Conservation (phyloP, 208 protist species). For the Trypanosoma theileri region DNA sequence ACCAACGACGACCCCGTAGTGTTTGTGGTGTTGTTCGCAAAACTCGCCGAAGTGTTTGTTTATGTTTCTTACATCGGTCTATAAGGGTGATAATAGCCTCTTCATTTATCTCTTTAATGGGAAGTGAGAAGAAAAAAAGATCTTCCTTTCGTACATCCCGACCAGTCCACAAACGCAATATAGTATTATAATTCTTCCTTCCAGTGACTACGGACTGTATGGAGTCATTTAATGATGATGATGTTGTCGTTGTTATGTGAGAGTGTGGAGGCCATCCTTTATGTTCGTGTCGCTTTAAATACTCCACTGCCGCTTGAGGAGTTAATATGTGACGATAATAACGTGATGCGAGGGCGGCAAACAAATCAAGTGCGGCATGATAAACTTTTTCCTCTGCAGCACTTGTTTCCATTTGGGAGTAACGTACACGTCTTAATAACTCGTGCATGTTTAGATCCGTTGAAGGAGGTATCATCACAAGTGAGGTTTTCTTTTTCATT, state of each 20-base stretch:
- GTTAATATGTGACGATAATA: slow-evolving; percentile 21
- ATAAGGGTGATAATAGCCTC: slow-evolving; percentile 1
- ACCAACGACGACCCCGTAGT: slow-evolving; percentile 18
- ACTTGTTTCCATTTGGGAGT: slow-evolving; percentile 1
- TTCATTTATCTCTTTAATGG: neutral
- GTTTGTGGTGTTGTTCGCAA: slow-evolving; percentile 12
- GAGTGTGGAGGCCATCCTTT: neutral
- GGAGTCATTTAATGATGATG: too few species aligned
- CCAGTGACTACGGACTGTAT: neutral
- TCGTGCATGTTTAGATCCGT: neutral
- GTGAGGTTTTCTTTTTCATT: neutral
- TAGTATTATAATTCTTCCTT: neutral
- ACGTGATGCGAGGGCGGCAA: slow-evolving; percentile 11
- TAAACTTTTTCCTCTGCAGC: slow-evolving; percentile 8
- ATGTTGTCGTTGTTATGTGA: neutral
- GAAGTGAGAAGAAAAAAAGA: slow-evolving; percentile 19
- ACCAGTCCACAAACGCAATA: slow-evolving; percentile 16
- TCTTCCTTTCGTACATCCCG: slow-evolving; percentile 23
- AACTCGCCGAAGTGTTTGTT: neutral
- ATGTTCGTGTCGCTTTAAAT: neutral
- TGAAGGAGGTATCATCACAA: neutral
- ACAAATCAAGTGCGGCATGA: slow-evolving; percentile 5
- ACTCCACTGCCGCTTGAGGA: slow-evolving; percentile 10
- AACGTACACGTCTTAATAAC: neutral
- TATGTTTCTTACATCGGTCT: neutral